These are phyloP conservation scores for Grigorovia yakushimaensis DNA, from an alignment of 805 yeast genomes.

Conservation along the genomic window DNA sequence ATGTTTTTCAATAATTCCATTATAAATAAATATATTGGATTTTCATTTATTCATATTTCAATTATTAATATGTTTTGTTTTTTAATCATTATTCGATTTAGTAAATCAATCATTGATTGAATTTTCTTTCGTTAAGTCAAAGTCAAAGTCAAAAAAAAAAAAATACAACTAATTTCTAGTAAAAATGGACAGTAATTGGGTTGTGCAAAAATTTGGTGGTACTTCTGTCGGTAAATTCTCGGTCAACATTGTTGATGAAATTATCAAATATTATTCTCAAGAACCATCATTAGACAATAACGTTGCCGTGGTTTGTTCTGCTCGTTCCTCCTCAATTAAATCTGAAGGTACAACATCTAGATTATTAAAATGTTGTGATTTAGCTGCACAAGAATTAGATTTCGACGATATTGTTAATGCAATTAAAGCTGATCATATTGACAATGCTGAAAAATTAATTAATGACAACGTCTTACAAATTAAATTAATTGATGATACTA, in stretches of 20 bases:
- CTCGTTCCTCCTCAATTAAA: conserved; percentile 83
- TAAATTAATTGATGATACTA: conserved; percentile 49
- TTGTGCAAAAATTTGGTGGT: conserved; percentile 94
- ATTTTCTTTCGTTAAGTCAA: not conserved
- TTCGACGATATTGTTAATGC: conserved; percentile 51
- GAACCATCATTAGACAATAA: conserved; percentile 32
- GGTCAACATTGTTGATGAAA: conserved; percentile 71
- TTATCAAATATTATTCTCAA: conserved; percentile 54
- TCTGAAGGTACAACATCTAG: conserved; percentile 94
- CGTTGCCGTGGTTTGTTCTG: conserved; percentile 94
- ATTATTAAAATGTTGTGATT: conserved; percentile 72
- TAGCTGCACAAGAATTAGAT: conserved; percentile 51
- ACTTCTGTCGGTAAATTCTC: conserved; percentile 96
- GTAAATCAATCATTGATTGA: not conserved
- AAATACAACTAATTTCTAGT: not conserved
- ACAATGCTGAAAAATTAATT: conserved; percentile 55
- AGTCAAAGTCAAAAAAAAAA: not conserved
- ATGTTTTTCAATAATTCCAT: no score
- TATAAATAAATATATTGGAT: not conserved
- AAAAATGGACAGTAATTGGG: conserved; percentile 38
- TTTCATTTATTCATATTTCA: no score
- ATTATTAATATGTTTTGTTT: not conserved
- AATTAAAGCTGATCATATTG: conserved; percentile 68
- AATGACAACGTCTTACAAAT: conserved; percentile 35
- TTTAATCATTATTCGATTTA: not conserved